Base-by-base conservation (phyloP, 805 yeast genomes). In the Pichia kluyveri region DNA sequence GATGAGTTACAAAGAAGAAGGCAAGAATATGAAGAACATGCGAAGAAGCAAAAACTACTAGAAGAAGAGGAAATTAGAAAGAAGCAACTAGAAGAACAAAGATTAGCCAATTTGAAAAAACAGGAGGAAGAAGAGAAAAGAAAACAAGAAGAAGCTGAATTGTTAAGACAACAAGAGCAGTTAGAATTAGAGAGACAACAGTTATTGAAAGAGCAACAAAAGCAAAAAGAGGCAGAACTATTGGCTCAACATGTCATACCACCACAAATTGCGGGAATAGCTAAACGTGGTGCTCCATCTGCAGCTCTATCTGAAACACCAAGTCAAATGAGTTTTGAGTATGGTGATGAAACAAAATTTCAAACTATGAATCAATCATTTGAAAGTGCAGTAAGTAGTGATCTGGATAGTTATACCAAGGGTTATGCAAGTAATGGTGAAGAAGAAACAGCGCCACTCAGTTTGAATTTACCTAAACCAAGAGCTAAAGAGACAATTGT, bases 321-420 rank as follows among this genome's bases (percentile, higher is more conserved):
- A 4, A 48, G 51, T 27, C 51, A 47, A 32, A 26, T 49, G 34
- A 49, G 52, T 40, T 51, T 46, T 44, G 49, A 51, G 23, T 15
- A 43, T 26, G 51, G 51, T 7, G 51, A 48, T 39, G 51, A 48
- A 26, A 18, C 30, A 5, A 41, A 23, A 3, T 48, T 42, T 17
- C 38, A 38, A 36, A 14, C 27, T 26, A 11, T 5, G 28, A 44
- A 48, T 37, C 38, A 30, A n/a, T 44, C 50, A 2, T 6, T 48
- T 3, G 47, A 40, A n/a, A 48, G 50, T 40, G 36, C 30, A 17
- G 18, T 28, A 12, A 47, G 27, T 38, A 17, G 27, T 23, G 44
- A 41, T 12, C 2, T 48, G 8, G 47, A 43, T 28, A 47, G 34
- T 36, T 47, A 47, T 27, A 31, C 41, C 11, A 44, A 44, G 31